Base-by-base conservation (phyloP, 768 basidiomycete species). In the Amylocystis lapponica region DNA sequence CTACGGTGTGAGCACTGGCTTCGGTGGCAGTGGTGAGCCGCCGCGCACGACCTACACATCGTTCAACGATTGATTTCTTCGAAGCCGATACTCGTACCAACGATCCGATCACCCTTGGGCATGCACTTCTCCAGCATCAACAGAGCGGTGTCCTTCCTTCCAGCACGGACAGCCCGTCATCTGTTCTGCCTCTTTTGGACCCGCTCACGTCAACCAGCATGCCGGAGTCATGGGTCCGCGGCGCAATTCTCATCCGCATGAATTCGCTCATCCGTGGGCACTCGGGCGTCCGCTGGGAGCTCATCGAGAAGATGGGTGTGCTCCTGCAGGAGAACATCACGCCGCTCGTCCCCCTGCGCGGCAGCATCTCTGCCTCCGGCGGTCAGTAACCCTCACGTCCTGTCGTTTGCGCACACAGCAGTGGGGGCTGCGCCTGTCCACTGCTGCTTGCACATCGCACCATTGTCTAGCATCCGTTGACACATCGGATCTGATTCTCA, bases 191-290 rank as follows among this genome's bases (percentile, higher is more conserved):
- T 8, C 78, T 90, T 33, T 71, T 73, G 4, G 86, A 89, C 55
- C 86, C 84, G 1, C 60, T 83, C 11, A 64, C 74, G 10, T 75
- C 79, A 10, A 75, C 76, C 23, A 79, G 74, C 46, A 91, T 93
- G 86, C 89, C 90, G 4, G 82, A 86, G 46, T 68, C 86, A 2
- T 91, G 91, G 86, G 88, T 91, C 25, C 81, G 90, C 41, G 90
- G 84, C 11, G 87, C 90, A 1, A 89, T 93, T 55, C 65, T 90
- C 9, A 73, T 94, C 53, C 86, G 90, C 51, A 83, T 88, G 73
- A 94, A 93, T 63, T 90, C 87, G 4, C 77, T 94, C 32, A 80
- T 90, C 41, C 82, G 90, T 5, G 90, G 89, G 0, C 91, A 93
- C 64, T 90, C 87, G 17, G 91, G 86, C 26, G 79, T 94, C 11